A percentile compares a stretch with the other conserved stretches of the same genome.
Evolutionary conservation across 1,284 basidiomycete species (phyloP).

Genomic region (Austroboletus novae-zelandiae): DNA sequence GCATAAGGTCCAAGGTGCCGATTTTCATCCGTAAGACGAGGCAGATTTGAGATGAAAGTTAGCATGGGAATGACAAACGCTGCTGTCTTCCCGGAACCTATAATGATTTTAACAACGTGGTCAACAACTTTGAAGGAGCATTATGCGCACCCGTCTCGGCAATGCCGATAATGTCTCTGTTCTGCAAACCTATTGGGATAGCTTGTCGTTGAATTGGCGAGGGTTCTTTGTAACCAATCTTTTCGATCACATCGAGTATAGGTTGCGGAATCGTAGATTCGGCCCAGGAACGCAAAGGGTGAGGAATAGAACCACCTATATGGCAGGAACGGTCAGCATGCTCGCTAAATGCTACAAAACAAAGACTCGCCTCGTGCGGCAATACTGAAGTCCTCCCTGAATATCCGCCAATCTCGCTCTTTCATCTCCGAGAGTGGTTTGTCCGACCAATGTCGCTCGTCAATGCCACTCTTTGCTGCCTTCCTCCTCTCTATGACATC

Average conservation of each 20-base stretch:
- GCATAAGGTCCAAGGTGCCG: slow-evolving; percentile 93
- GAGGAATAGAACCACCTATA: slow-evolving; percentile 86
- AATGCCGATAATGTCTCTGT: slow-evolving; percentile 96
- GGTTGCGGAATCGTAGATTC: slow-evolving; percentile 82
- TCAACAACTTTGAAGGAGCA: background rate
- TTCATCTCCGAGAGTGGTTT: slow-evolving; percentile 93
- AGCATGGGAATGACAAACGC: slow-evolving; percentile 99
- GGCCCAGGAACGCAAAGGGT: slow-evolving; percentile 88
- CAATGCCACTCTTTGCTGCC: slow-evolving; percentile 79
- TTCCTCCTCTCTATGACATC: slow-evolving; percentile 80
- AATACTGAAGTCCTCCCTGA: slow-evolving; percentile 98
- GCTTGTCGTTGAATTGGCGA: slow-evolving; percentile 97
- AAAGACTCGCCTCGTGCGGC: slow-evolving; percentile 69
- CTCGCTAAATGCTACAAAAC: background rate
- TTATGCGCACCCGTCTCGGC: slow-evolving; percentile 83
- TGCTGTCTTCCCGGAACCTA: slow-evolving; percentile 98
- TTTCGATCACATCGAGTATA: slow-evolving; percentile 83
- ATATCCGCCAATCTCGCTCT: slow-evolving; percentile 98
- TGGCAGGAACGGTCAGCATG: background rate
- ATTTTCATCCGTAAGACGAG: slow-evolving; percentile 86
- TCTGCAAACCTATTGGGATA: slow-evolving; percentile 95
- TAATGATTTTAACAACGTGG: slow-evolving; percentile 8
- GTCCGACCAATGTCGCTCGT: slow-evolving; percentile 97
- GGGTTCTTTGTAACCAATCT: slow-evolving; percentile 95
- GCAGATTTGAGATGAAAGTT: slow-evolving; percentile 85